Evolutionary conservation across 352 stramenopile species (phyloP).

Genomic region (Globisporangium polare): DNA sequence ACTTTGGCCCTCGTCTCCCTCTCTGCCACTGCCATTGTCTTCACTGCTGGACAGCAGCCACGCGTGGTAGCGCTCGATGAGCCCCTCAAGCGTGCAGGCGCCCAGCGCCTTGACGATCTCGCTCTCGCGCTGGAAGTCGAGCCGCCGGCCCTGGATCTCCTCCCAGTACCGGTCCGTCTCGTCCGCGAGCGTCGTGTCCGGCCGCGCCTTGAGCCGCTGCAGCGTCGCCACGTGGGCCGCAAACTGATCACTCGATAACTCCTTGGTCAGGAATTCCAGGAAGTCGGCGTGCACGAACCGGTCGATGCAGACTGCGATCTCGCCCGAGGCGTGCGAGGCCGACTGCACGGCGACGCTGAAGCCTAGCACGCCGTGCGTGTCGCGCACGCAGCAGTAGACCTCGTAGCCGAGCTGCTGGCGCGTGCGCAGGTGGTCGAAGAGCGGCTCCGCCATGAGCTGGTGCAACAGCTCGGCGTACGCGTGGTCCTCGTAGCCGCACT

Average conservation of each 20-base stretch:
- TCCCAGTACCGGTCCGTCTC: constrained; percentile 72
- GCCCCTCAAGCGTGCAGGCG: constrained; percentile 34
- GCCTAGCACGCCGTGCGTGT: constrained; percentile 72
- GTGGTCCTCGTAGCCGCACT: constrained; percentile 35
- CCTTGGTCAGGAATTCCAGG: constrained; percentile 22
- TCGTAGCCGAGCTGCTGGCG: constrained; percentile 83
- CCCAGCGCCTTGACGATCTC: constrained; percentile 37
- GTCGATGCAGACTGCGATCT: constrained; percentile 63
- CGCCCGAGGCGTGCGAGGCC: constrained; percentile 46
- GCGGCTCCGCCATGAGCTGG: constrained; percentile 73
- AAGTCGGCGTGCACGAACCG: constrained; percentile 56
- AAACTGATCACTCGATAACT: constrained; percentile 29
- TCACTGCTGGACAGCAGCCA: constrained; percentile 37
- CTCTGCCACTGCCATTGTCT: too few relatives aligned
- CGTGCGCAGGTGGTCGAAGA: constrained; percentile 81
- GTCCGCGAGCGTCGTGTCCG: constrained; percentile 47
- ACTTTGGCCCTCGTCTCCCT: not conserved
- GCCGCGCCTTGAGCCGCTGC: constrained; percentile 37
- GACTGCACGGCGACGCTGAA: constrained; percentile 72
- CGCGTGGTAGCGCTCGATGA: constrained; percentile 40
- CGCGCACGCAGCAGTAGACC: constrained; percentile 66
- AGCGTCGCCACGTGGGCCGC: constrained; percentile 42
- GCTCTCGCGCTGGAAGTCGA: constrained; percentile 59
- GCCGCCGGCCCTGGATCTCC: constrained; percentile 56
- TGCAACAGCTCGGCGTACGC: constrained; percentile 72